Evolutionary conservation across 2,329 filamentous ascomycete species (phyloP).

Genomic region (Botryotinia narcissicola): DNA sequence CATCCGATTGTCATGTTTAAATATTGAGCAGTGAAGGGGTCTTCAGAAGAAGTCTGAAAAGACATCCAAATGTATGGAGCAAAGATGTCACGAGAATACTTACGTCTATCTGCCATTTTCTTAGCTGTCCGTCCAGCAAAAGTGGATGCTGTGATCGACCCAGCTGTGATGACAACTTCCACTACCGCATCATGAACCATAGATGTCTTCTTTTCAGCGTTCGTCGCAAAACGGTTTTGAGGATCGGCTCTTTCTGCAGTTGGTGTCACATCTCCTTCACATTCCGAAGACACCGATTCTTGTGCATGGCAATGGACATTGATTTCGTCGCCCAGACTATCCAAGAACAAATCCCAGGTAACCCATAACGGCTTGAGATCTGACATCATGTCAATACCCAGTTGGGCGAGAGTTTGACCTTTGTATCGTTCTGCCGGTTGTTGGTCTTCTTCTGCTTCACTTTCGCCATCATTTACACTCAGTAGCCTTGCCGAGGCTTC

Average conservation of each 20-base stretch:
- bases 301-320: slow-evolving; percentile 20
- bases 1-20: not conserved
- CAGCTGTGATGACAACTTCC: slow-evolving; percentile 61
- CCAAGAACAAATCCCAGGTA: slow-evolving; percentile 58
- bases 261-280: slow-evolving; percentile 39
- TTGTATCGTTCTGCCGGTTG: slow-evolving; percentile 55
- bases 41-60: not conserved
- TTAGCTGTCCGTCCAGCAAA: slow-evolving; percentile 20
- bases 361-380: slow-evolving; percentile 61
- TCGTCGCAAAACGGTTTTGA: slow-evolving; percentile 22
- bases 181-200: slow-evolving; percentile 59
- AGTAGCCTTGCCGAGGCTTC: slow-evolving; percentile 71
- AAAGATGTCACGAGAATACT: not conserved
- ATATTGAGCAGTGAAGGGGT: not conserved
- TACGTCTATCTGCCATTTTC: not conserved
- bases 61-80: not conserved
- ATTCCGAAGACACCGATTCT: slow-evolving; percentile 19
- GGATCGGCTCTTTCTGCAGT: slow-evolving; percentile 36
- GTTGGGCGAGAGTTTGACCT: slow-evolving; percentile 64
- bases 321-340: slow-evolving; percentile 45
- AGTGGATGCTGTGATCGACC: slow-evolving; percentile 22
- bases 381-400: slow-evolving; percentile 72
- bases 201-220: slow-evolving; percentile 37
- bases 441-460: slow-evolving; percentile 42
- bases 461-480: slow-evolving; percentile 50